Conservation (phyloP, 2,329 filamentous ascomycete species). For the Pseudogymnoascus sp. region DNA sequence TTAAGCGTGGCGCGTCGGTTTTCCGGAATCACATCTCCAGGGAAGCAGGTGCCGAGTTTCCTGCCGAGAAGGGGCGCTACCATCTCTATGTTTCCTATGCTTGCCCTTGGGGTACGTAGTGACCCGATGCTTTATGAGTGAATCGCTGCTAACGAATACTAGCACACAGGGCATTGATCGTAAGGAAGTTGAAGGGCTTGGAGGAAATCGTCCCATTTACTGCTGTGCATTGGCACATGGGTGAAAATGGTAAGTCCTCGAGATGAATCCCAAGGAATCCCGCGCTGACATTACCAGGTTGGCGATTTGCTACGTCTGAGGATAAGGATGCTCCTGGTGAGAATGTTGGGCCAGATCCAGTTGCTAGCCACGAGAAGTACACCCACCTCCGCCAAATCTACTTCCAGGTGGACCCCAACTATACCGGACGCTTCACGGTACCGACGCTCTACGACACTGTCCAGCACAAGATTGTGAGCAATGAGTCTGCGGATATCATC, state of each 20-base stretch:
- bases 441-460: constrained; percentile 60
- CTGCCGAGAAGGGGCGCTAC: constrained; percentile 79
- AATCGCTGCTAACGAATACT: not conserved
- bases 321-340: constrained; percentile 50
- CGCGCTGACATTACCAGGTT: constrained; percentile 31
- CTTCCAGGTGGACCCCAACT: constrained; percentile 56
- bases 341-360: constrained; percentile 55
- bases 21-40: constrained; percentile 65
- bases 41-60: constrained; percentile 53
- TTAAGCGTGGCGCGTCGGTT: constrained; percentile 76
- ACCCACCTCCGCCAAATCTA: constrained; percentile 52
- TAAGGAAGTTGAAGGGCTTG: constrained; percentile 82
- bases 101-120: constrained; percentile 45
- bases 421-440: constrained; percentile 61
- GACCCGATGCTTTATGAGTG: not conserved
- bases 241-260: constrained; percentile 35
- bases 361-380: constrained; percentile 49
- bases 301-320: constrained; percentile 54
- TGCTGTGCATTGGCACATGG: constrained; percentile 54
- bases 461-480: constrained; percentile 64
- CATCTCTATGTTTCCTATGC: constrained; percentile 77
- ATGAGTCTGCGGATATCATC: constrained; percentile 78
- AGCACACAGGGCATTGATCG: constrained; percentile 75
- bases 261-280: not conserved
- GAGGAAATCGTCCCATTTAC: constrained; percentile 64